phyloP scores from a whole-genome alignment of 345 rosid genomes.

The Syzygium jambos region DNA sequence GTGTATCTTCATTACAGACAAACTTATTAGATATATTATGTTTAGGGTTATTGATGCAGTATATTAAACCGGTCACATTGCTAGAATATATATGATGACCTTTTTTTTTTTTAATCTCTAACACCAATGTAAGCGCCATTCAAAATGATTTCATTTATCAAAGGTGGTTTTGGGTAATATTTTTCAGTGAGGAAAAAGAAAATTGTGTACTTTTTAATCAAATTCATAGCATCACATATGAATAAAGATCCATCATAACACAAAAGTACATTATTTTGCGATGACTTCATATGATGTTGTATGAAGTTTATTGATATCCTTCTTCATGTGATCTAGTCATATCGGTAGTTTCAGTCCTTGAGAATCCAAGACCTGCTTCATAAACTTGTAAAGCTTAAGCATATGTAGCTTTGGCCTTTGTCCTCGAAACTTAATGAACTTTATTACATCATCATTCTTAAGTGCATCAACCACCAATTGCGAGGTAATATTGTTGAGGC shows the following conservation, averaged over 20 bases:
- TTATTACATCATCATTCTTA: not conserved
- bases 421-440: not conserved
- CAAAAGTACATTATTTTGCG: not conserved
- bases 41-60: not conserved
- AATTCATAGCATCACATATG: not conserved
- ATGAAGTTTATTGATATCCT: not conserved
- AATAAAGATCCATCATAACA: not conserved
- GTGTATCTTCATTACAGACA: not conserved
- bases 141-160: not conserved
- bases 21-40: not conserved
- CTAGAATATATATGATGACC: not conserved
- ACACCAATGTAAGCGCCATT: not conserved
- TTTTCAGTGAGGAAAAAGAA: not conserved
- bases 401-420: not conserved
- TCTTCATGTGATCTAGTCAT: too few species aligned
- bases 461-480: not conserved
- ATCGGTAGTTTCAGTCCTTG: too few species aligned
- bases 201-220: not conserved
- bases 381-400: not conserved
- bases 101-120: not conserved
- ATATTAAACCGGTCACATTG: not conserved
- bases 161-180: not conserved
- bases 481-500: not conserved
- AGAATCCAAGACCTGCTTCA: not conserved
- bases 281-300: not conserved